A percentile compares a stretch with the other conserved stretches of the same genome.
phyloP scores from a whole-genome alignment of 495 filamentous ascomycete genomes.

The Parachaetomium inaequale region DNA sequence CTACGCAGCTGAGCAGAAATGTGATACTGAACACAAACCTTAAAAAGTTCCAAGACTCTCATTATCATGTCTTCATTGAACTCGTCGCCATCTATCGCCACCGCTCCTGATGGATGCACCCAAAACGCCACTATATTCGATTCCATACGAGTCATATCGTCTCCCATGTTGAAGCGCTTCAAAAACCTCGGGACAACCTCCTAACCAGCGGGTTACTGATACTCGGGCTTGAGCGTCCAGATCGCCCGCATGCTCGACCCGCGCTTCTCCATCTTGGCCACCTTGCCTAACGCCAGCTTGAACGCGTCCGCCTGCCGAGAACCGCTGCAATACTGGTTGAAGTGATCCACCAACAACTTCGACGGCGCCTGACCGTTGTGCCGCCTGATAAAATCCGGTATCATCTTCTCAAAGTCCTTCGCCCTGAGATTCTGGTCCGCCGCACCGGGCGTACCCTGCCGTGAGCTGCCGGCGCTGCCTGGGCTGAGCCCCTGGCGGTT shows the following conservation, averaged over 20 bases:
- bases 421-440: constrained; percentile 30
- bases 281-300: constrained; percentile 45
- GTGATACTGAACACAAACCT: background rate
- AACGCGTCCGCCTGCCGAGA: constrained; percentile 44
- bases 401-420: constrained; percentile 66
- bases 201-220: constrained; percentile 11
- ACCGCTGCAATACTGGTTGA: constrained; percentile 49
- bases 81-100: background rate
- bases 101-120: background rate
- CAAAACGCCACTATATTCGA: background rate
- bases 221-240: constrained; percentile 39
- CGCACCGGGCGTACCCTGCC: constrained; percentile 28
- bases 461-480: constrained; percentile 33
- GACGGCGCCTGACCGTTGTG: constrained; percentile 71
- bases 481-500: constrained; percentile 47
- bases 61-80: constrained; percentile 3
- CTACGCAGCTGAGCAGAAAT: background rate
- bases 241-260: constrained; percentile 42
- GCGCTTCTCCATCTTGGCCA: constrained; percentile 46
- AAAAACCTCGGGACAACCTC: background rate
- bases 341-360: constrained; percentile 77
- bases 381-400: constrained; percentile 65
- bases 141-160: background rate
- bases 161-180: background rate
- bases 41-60: background rate